phyloP scores from a whole-genome alignment of 2,329 filamentous ascomycete genomes.

The Aspergillus japonicus region DNA sequence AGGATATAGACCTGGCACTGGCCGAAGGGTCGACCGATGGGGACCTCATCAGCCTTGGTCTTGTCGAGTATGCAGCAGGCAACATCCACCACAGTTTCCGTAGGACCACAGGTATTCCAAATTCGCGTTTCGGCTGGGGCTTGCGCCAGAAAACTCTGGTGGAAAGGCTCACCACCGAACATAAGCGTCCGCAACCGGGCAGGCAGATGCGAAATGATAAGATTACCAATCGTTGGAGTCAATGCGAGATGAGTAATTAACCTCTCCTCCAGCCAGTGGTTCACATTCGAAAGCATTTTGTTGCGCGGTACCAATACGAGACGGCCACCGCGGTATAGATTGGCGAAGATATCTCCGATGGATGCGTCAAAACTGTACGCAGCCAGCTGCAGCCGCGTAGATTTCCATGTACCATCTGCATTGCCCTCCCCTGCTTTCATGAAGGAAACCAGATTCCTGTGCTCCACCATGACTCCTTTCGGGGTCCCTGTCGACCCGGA shows the following conservation, averaged over 20 bases:
- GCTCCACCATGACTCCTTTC: conserved; percentile 11
- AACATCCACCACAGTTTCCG: conserved; percentile 5
- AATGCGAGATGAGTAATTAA: conserved; percentile 6
- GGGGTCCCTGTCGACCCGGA: conserved; percentile 7
- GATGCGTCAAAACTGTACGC: conserved; percentile 8
- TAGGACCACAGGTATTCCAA: conserved; percentile 10
- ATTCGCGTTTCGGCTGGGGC: not conserved
- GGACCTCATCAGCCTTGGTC: not conserved
- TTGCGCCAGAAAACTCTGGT: not conserved
- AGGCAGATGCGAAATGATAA: not conserved
- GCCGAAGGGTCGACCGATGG: not conserved
- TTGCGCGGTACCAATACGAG: not conserved
- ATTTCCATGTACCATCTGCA: conserved; percentile 8
- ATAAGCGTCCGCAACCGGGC: not conserved
- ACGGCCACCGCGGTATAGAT: conserved; percentile 7
- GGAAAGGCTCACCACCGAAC: conserved; percentile 11
- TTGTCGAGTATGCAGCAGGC: not conserved
- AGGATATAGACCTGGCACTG: not conserved
- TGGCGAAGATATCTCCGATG: conserved; percentile 9
- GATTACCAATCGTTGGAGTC: conserved; percentile 7
- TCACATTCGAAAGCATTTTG: not conserved
- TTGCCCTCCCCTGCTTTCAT: not conserved
- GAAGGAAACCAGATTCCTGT: conserved; percentile 7
- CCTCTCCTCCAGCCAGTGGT: not conserved
- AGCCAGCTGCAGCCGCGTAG: conserved; percentile 4